Conservation (phyloP, 139 green algal genomes). For the Prasinococcaceae sp. region DNA sequence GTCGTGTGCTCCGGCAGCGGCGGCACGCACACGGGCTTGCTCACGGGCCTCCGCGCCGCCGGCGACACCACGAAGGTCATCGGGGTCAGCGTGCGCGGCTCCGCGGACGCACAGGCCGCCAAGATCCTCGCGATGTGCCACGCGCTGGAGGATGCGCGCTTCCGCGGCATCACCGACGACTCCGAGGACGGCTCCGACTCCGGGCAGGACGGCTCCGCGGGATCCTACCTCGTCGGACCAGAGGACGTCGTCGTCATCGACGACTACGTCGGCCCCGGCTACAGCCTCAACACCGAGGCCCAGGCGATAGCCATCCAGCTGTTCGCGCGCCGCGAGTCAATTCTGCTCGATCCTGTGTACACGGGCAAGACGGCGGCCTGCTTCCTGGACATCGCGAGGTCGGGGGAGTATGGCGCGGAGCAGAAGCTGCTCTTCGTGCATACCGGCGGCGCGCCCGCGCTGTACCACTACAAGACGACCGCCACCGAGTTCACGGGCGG, state of each 20-base stretch:
- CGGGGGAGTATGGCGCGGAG: not conserved
- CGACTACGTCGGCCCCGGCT: not conserved
- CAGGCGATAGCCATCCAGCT: not conserved
- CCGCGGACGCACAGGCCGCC: not conserved
- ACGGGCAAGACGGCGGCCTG: not conserved
- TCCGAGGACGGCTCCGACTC: no score
- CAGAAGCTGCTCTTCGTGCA: constrained; percentile 3
- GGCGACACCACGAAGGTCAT: not conserved
- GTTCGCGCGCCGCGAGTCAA: not conserved
- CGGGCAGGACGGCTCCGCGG: no score
- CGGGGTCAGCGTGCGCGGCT: not conserved
- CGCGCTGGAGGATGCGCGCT: not conserved
- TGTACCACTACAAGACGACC: constrained; percentile 7
- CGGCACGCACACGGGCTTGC: constrained; percentile 1
- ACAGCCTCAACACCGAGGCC: not conserved
- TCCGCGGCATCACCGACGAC: not conserved
- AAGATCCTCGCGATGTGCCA: not conserved
- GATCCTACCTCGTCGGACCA: no score
- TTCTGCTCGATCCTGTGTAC: constrained; percentile 10
- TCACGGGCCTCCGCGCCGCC: not conserved
- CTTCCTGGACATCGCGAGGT: not conserved
- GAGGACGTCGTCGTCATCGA: not conserved
- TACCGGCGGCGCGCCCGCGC: not conserved
- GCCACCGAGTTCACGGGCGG: no score
- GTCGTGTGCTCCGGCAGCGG: not conserved